These are phyloP conservation scores for Erysimum pusillum DNA, from an alignment of 441 rosid species.

Conservation along the genomic window DNA sequence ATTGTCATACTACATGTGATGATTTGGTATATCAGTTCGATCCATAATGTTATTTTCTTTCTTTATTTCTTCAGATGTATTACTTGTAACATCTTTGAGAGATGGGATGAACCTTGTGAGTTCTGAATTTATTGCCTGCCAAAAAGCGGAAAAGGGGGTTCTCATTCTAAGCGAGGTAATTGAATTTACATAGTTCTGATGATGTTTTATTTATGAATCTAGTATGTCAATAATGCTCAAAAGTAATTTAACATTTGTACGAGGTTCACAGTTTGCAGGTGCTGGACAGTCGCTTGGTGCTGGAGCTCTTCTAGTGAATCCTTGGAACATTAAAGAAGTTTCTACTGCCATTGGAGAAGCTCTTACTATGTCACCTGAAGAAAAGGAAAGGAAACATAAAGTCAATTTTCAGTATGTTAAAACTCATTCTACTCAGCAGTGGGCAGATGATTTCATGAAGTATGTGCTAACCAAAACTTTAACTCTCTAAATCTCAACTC, in stretches of 20 bases:
- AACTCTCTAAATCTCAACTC: conserved; percentile 16
- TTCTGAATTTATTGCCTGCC: conserved; percentile 98
- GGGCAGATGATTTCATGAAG: conserved; percentile 99
- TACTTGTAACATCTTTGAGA: conserved; percentile 95
- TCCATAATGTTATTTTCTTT: neutral
- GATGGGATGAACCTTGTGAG: conserved; percentile 99
- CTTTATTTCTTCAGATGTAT: conserved; percentile 67
- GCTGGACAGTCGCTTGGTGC: conserved; percentile 99
- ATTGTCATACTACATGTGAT: conserved; percentile 12
- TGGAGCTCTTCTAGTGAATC: conserved; percentile 97
- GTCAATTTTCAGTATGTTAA: conserved; percentile 82
- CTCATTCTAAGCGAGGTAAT: conserved; percentile 95
- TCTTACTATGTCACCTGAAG: conserved; percentile 75
- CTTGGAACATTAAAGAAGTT: conserved; percentile 98
- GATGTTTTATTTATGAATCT: neutral
- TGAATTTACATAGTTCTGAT: neutral
- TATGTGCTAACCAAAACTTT: conserved; percentile 41
- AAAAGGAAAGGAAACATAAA: conserved; percentile 84
- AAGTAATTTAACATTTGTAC: conserved; percentile 20
- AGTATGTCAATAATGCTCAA: neutral
- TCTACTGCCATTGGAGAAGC: conserved; percentile 89
- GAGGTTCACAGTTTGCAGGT: conserved; percentile 84
- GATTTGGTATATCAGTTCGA: too few species aligned
- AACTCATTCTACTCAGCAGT: conserved; percentile 89
- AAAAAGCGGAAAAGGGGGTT: conserved; percentile 90